Base-by-base conservation (phyloP, 2,329 filamentous ascomycete genomes). In the Alternaria burnsii region DNA sequence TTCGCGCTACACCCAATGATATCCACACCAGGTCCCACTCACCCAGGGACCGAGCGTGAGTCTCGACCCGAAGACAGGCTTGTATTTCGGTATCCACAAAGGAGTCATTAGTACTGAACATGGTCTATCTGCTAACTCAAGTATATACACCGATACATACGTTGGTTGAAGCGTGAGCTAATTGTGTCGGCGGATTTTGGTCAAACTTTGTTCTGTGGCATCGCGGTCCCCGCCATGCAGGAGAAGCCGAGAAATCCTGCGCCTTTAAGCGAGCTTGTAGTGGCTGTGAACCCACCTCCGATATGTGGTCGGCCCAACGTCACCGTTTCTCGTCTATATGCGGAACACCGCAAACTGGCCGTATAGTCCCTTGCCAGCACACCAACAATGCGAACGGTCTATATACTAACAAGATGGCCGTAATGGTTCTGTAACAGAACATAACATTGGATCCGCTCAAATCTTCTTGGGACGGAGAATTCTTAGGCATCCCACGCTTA, bases 1-100 rank as follows among this genome's bases (percentile, higher is more conserved):
- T 55, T 48, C 52, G 60, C 50, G 53, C 58, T 62, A 41, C 46
- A 41, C 59, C 69, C 68, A 70, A 67, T 73, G 58, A 51, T 38
- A 51, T 41, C 30, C 24, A 24, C 42, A 18, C 36, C 38, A 9
- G 28, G 30, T 61, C 61, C 66, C 63, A 64, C 43, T 38, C 52
- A 58, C 44, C 18, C 26, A 47, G 32, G 62, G 30, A 41, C 28
- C 38, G 46, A 50, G 53, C 58, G 52, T 59, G 56, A 57, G 59
- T 51, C 60, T 46, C 50, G 52, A 58, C 67, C 63, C 65, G 60
- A 65, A 58, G 63, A 62, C 54, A 43, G 46, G 59, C 59, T 69
- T 62, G 52, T 70, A 58, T 60, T 61, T 54, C 50, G 32, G 63
- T 58, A 53, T 44, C 50, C 53, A 58, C 55, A 58, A 30, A 28